These are phyloP conservation scores for Stylonectria norvegica DNA, from an alignment of 2,329 filamentous ascomycete genomes.

Conservation along the genomic window DNA sequence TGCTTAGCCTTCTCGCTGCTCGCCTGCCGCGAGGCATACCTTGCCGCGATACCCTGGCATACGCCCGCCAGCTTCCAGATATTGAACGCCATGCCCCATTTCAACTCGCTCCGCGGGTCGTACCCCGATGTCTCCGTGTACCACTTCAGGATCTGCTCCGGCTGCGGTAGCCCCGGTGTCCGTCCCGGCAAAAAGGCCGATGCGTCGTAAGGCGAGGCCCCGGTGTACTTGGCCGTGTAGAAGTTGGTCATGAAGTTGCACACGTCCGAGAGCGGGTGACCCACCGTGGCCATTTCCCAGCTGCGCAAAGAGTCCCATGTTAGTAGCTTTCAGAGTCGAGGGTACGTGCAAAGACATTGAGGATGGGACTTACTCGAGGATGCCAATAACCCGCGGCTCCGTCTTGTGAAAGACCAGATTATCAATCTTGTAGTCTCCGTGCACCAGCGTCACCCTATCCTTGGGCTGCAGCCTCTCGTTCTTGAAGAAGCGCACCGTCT, in stretches of 20 bases:
- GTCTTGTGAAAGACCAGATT: conserved; percentile 88
- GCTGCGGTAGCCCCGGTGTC: conserved; percentile 59
- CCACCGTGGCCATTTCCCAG: conserved; percentile 98
- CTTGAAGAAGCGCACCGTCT: conserved; percentile 75
- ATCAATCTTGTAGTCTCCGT: conserved; percentile 96
- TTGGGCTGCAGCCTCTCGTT: conserved; percentile 66
- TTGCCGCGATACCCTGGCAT: conserved; percentile 85
- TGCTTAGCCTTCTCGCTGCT: conserved; percentile 77
- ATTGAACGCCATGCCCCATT: conserved; percentile 61
- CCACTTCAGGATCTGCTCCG: conserved; percentile 41
- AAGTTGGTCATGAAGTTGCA: conserved; percentile 64
- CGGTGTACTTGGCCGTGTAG: conserved; percentile 32
- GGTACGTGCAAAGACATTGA: no score
- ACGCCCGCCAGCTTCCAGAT: conserved; percentile 61
- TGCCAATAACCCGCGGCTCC: conserved; percentile 82
- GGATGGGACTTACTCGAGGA: conserved; percentile 71
- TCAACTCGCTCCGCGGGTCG: conserved; percentile 59
- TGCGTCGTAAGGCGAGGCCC: conserved; percentile 27
- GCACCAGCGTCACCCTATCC: conserved; percentile 77
- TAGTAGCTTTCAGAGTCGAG: no score
- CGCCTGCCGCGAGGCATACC: conserved; percentile 80
- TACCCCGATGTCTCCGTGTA: conserved; percentile 59
- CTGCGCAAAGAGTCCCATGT: no score
- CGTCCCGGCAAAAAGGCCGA: conserved; percentile 58
- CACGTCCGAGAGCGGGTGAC: conserved; percentile 90